Evolutionary conservation across 116 monocot species (phyloP), one percentile per base, ranked within the genome.

Genomic region (Zostera marina): DNA sequence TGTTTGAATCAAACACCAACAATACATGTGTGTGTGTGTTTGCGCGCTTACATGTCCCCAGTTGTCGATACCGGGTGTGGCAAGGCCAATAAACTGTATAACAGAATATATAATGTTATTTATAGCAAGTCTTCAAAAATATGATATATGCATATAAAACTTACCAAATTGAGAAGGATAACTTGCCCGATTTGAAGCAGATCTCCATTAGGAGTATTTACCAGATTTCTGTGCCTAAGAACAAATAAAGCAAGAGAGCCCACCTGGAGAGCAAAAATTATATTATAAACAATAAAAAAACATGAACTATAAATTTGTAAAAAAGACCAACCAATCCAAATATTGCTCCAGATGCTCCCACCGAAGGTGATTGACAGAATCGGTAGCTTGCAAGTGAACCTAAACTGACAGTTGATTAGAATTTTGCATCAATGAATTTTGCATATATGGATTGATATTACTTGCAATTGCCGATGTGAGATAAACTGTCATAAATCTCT

Each of bases 301-400:
- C 32, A 32, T 3, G 32, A 32, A 32, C 5, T 32, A 32, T 32
- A 32, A 32, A 32, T 32, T 32, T 32, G 32, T 5, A 32, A 32
- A 32, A 42, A 12, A 41, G 51, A 53, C 77, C 68, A 83, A 92
- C 92, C 64, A 92, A 70, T 69, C 92, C 92, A 81, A 83, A 92
- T 38, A 92, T 83, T 44, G 92, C 92, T 38, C 92, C 92, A 10
- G 92, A 92, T 63, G 92, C 80, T 63, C 92, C 92, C 69, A 87
- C 86, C 58, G 92, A 69, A 64, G 92, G 87, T 40, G 74, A 76
- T 53, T 61, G 71, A 42, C 80, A 78, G 58, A 77, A 92, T 4
- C 45, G 42, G 46, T 78, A 92, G 72, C 92, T 92, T 83, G 81
- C 74, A 59, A 79, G 10, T 8, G 87, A 78, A 78, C 87, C 92